Evolutionary conservation across 495 filamentous ascomycete genomes (phyloP), one percentile per base, ranked within the genome.

Genomic region (Neurospora sp.): DNA sequence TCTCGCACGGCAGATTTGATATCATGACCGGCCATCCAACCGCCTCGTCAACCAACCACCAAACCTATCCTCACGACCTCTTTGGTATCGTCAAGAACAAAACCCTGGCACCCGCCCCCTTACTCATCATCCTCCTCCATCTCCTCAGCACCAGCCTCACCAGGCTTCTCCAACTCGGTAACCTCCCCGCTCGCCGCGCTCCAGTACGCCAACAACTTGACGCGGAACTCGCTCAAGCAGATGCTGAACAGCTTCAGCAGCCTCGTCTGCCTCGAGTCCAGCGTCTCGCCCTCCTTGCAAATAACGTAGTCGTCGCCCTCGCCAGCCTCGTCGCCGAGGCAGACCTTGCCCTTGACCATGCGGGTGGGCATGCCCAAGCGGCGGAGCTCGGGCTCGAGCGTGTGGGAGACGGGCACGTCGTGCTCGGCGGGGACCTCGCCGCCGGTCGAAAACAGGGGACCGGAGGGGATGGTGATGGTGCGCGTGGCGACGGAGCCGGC

Each of bases 191-290:
- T 86, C 1, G 84, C 86, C 7, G 88, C 84, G 73, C 82, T 89
- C 89, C 91, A 93, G 74, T 91, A 91, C 75, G 93, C 94, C 80
- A 92, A 84, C 71, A 97, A 80, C 74, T 88, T 82, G 31, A 99
- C 89, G 75, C 85, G 88, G 83, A 99, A 99, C 85, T 98, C 95
- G 72, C 94, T 90, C 80, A 93, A 91, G 44, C 90, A 90, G 35
- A 96, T 87, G 70, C 93, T 92, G 84, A 99, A 98, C 79, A 97
- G 86, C 89, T 99, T 99, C 82, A 99, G 80, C 78, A 99, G 81
- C 69, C 92, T 90, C 74, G 95, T 97, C 86, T 99, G 96, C 68
- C 94, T 86, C 42, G 91, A 92, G 78, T 97, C 93, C 44, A 99
- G 80, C 71, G 89, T 86, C 76, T 97, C 88, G 3, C 96, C 96